phyloP scores from a whole-genome alignment of 2,329 filamentous ascomycete species.

The Dothideomycetes sp. region DNA sequence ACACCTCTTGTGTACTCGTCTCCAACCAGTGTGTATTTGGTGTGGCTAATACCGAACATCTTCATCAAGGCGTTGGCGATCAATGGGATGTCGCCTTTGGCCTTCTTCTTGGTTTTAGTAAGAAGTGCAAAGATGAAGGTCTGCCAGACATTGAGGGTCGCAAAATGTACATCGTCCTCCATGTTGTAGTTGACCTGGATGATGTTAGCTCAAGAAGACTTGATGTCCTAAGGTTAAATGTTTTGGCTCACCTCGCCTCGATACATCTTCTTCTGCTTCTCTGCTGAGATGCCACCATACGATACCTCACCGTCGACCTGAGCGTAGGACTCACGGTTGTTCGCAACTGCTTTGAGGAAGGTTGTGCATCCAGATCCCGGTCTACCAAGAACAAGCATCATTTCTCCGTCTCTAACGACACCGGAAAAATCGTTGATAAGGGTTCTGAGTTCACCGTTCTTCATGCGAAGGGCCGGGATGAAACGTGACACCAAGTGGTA shows the following conservation, averaged over 20 bases:
- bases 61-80: slow-evolving; percentile 62
- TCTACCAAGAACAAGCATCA: slow-evolving; percentile 63
- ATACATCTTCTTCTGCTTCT: slow-evolving; percentile 59
- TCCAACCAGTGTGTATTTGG: slow-evolving; percentile 65
- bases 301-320: slow-evolving; percentile 59
- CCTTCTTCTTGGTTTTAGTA: slow-evolving; percentile 64
- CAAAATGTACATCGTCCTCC: slow-evolving; percentile 69
- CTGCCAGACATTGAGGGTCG: slow-evolving; percentile 66
- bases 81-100: slow-evolving; percentile 54
- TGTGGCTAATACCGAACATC: slow-evolving; percentile 73
- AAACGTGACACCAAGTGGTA: slow-evolving; percentile 54
- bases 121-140: slow-evolving; percentile 66
- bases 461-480: slow-evolving; percentile 42
- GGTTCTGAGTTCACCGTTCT: slow-evolving; percentile 41
- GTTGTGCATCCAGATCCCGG: slow-evolving; percentile 69
- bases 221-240: too few relatives aligned
- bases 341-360: slow-evolving; percentile 66
- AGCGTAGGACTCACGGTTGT: slow-evolving; percentile 57
- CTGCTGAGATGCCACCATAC: slow-evolving; percentile 62
- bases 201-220: too few relatives aligned
- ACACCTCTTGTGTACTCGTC: slow-evolving; percentile 64
- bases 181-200: slow-evolving; percentile 72
- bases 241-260: slow-evolving; percentile 68
- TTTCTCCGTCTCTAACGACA: slow-evolving; percentile 53
- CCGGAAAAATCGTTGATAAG: slow-evolving; percentile 61